Evolutionary conservation across 331 rosid species (phyloP), one percentile per base, ranked within the genome.

Genomic region (Cydonia oblonga): DNA sequence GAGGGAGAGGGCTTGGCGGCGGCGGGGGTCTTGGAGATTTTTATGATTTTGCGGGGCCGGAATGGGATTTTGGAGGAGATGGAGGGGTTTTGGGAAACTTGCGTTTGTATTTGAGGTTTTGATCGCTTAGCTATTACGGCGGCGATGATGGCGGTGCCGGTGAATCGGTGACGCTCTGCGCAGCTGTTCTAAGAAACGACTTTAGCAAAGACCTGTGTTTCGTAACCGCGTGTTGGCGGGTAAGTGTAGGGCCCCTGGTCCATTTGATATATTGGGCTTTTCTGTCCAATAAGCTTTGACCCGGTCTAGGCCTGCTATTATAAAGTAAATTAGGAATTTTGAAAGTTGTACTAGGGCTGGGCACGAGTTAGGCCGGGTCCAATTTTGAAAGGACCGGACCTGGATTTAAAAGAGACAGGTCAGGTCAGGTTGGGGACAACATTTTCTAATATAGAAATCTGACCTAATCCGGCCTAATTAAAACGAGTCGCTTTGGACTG

Each of bases 41-140:
- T 84, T 15, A 80, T 79, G 68, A 79, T 72, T 85, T 92, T 87
- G 20, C 77, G 78, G 64, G 92, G 80, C 24, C 86, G 93, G 71
- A 86, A 83, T 22, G 84, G 51, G 60, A 87, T 82, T 85, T 84
- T 75, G 59, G 91, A 72, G 53, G 89, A 80, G 30, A 69, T 33
- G 6, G 89, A 66, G 22, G 82, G 69, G 52, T 44, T 66, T 76
- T 60, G 23, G 35, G 80, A 73, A 56, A 53, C 62, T 33, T 75
- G 74, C 58, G 67, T 66, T 63, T 66, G 78, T 24, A 84, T 68
- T 60, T 70, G 72, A 11, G 42, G 6, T 71, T 60, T 49, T 49
- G 68, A 29, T 35, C 75, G 81, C 56, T 72, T 71, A 4, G 59
- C 80, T 60, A 75, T 80, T 3, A 20, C 18, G 25, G 53, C 7